phyloP scores from a whole-genome alignment of 1,284 basidiomycete genomes.

The Chiua sp. region DNA sequence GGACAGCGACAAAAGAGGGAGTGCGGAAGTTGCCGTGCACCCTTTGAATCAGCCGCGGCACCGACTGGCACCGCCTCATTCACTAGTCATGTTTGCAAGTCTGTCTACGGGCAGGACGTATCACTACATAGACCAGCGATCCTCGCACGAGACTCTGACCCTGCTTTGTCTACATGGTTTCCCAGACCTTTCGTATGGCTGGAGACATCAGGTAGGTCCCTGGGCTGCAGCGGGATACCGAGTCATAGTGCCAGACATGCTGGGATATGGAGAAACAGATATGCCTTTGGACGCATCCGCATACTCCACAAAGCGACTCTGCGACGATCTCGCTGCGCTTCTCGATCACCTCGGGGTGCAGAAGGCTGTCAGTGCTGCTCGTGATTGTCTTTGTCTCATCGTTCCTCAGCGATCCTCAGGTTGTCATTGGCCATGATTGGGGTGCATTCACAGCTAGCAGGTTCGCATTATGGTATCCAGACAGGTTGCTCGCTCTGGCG shows the following conservation, averaged over 20 bases:
- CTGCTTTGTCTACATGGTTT: constrained; percentile 78
- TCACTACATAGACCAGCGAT: constrained; percentile 70
- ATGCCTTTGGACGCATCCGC: constrained; percentile 59
- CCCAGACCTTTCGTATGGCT: constrained; percentile 76
- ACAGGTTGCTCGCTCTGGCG: constrained; percentile 58
- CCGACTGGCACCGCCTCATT: constrained; percentile 33
- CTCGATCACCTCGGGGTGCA: constrained; percentile 58
- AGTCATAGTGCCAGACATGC: constrained; percentile 74
- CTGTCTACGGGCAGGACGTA: constrained; percentile 66
- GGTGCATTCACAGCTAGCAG: constrained; percentile 62
- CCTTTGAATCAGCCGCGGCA: constrained; percentile 25
- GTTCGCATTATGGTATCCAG: constrained; percentile 72
- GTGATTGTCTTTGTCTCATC: not conserved
- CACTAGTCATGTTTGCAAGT: constrained; percentile 36
- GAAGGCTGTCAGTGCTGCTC: constrained; percentile 51
- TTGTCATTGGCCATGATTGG: constrained; percentile 79
- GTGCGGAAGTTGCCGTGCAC: constrained; percentile 34
- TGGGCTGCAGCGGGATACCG: constrained; percentile 68
- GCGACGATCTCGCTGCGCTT: constrained; percentile 65
- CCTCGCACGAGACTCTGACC: constrained; percentile 49
- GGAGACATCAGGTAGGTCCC: constrained; percentile 70
- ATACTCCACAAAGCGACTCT: constrained; percentile 65
- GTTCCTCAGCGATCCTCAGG: constrained; percentile 40
- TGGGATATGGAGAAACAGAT: constrained; percentile 72
- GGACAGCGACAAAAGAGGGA: constrained; percentile 32